These are phyloP conservation scores for Scheffersomyces coipomensis DNA, from an alignment of 805 yeast genomes.

Conservation along the genomic window DNA sequence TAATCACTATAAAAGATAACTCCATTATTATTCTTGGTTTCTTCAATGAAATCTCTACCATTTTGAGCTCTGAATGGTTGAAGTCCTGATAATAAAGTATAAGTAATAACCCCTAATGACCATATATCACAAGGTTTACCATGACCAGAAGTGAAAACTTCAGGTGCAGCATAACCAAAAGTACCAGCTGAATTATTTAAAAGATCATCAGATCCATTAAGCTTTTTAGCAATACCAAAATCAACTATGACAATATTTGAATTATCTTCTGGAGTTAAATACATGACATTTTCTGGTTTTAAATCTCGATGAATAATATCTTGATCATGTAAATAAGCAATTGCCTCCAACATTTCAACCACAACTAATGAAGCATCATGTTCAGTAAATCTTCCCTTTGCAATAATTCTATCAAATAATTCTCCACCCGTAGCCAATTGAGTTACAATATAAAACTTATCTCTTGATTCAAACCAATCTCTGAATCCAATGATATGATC, in stretches of 20 bases:
- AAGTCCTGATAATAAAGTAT: slow-evolving; percentile 87
- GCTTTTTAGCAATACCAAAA: slow-evolving; percentile 88
- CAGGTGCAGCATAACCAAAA: slow-evolving; percentile 97
- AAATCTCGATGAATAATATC: slow-evolving; percentile 92
- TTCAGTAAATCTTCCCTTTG: slow-evolving; percentile 84
- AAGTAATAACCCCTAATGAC: slow-evolving; percentile 92
- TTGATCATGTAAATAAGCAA: slow-evolving; percentile 69
- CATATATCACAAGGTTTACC: slow-evolving; percentile 96
- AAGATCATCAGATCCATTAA: slow-evolving; percentile 58
- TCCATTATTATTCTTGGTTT: slow-evolving; percentile 68
- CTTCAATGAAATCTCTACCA: slow-evolving; percentile 75
- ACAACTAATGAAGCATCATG: slow-evolving; percentile 78
- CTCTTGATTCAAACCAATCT: slow-evolving; percentile 92
- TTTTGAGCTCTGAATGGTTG: slow-evolving; percentile 88
- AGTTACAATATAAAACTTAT: slow-evolving; percentile 89
- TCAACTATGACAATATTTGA: slow-evolving; percentile 87
- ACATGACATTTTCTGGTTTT: slow-evolving; percentile 90
- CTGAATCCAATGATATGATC: slow-evolving; percentile 86
- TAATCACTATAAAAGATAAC: slow-evolving; percentile 85
- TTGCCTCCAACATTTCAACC: slow-evolving; percentile 72
- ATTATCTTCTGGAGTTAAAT: slow-evolving; percentile 50
- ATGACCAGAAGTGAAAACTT: slow-evolving; percentile 82
- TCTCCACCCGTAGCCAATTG: slow-evolving; percentile 97
- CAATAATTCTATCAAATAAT: slow-evolving; percentile 80
- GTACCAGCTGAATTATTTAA: slow-evolving; percentile 82